Percentiles rank a stretch among this genome's conserved stretches.
These are phyloP conservation scores for Urochloa ruziziensis DNA, from an alignment of 176 grass and related monocot species.

Conservation along the genomic window DNA sequence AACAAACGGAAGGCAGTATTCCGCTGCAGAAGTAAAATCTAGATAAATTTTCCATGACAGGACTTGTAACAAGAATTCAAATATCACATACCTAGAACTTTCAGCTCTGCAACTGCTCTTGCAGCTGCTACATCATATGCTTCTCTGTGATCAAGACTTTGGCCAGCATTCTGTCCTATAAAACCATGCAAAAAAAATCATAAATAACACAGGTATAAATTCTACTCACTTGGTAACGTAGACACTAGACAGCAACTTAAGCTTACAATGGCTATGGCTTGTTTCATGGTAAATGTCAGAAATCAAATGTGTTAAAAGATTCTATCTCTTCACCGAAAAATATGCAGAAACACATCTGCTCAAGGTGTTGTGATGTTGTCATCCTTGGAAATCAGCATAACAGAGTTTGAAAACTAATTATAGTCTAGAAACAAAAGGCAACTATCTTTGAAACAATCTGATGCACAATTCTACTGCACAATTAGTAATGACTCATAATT, in stretches of 20 bases:
- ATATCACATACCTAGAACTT: slow-evolving; percentile 67
- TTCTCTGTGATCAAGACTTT: slow-evolving; percentile 68
- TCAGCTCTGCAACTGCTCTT: slow-evolving; percentile 89
- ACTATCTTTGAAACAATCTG: not conserved
- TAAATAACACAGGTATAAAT: not conserved
- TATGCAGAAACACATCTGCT: not conserved
- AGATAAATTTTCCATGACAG: not conserved
- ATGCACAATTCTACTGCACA: not conserved
- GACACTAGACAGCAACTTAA: not conserved
- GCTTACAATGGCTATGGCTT: not conserved
- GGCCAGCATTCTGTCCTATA: slow-evolving; percentile 92
- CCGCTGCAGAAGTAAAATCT: slow-evolving; percentile 46
- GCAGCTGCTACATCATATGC: slow-evolving; percentile 77
- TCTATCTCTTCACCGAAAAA: not conserved
- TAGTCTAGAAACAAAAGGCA: not conserved
- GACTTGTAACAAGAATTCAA: slow-evolving; percentile 3
- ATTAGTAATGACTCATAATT: not conserved
- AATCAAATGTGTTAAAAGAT: not conserved
- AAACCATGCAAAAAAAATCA: slow-evolving; percentile 39
- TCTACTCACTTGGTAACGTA: not conserved
- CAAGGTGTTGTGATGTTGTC: not conserved
- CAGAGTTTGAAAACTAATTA: not conserved
- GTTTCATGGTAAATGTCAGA: not conserved
- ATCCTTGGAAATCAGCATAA: not conserved
- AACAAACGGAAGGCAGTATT: slow-evolving; percentile 87